A percentile compares a stretch with the other conserved stretches of the same genome.
phyloP scores from a whole-genome alignment of 768 basidiomycete species.

The Amanita exitialis region DNA sequence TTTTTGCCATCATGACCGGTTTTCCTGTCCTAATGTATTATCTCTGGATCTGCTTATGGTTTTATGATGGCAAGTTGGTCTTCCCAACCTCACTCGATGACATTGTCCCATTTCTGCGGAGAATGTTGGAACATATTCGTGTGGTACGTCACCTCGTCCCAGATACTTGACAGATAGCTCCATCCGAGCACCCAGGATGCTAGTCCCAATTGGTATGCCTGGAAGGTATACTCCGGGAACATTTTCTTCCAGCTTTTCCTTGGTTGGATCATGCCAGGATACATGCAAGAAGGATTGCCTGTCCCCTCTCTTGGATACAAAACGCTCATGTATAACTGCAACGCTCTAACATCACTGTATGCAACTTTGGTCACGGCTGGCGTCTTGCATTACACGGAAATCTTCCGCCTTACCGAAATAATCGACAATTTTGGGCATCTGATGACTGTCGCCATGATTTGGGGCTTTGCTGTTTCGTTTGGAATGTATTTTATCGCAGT shows the following conservation, averaged over 20 bases:
- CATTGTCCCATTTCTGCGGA: constrained; percentile 63
- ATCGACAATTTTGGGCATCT: constrained; percentile 95
- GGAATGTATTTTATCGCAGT: constrained; percentile 76
- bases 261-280: constrained; percentile 86
- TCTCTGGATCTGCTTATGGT: constrained; percentile 95
- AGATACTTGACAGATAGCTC: background rate
- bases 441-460: constrained; percentile 93
- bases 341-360: constrained; percentile 81
- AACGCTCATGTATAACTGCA: constrained; percentile 94
- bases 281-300: constrained; percentile 89
- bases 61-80: constrained; percentile 82
- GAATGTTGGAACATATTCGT: constrained; percentile 81
- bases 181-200: constrained; percentile 57
- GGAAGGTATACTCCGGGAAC: constrained; percentile 84
- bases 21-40: constrained; percentile 98
- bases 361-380: constrained; percentile 68
- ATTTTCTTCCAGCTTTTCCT: constrained; percentile 85
- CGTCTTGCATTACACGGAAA: constrained; percentile 63
- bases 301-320: constrained; percentile 92
- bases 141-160: constrained; percentile 35
- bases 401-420: constrained; percentile 89
- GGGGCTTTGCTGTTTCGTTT: constrained; percentile 74
- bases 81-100: constrained; percentile 60
- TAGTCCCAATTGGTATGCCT: constrained; percentile 79
- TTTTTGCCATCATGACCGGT: constrained; percentile 84